Base-by-base conservation (phyloP, 306 rosid species). In the Cotoneaster glaucophyllus region DNA sequence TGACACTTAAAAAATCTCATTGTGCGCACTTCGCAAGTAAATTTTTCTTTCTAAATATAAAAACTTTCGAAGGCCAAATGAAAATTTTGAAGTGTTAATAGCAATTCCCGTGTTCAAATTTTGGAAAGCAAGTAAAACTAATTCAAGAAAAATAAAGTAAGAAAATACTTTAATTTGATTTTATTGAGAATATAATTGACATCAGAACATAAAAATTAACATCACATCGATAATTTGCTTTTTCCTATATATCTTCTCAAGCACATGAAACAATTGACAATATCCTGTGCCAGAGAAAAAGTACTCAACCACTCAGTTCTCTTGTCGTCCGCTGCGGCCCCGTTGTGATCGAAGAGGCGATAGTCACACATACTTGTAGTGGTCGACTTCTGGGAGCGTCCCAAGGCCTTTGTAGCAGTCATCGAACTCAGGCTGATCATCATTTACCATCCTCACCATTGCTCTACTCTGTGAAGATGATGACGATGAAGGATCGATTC, bases 351-450 rank as follows among this genome's bases (percentile, higher is more conserved):
- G 69, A 68, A 75, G 37, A 72, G 12, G 71, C 5, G 32, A 28
- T 5, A 14, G 54, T 22, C 7, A 74, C 8, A 61, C 0, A 24
- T 18, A 31, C 3, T 58, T 41, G 12, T 69, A 50, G 6, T 6
- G 57, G 19, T 62, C 45, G 10, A 69, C 73, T 44, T 86, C 86
- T 0, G 80, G 73, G 21, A 80, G 72, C 21, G 37, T 73, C 21
- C 56, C 86, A 53, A 81, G 82, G 58, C 62, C 63, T 10, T 37
- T 63, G 11, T 31, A 86, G 45, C 53, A 77, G 14, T 70, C 69
- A 32, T 32, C 75, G 13, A 31, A 4, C 43, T 77, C 62, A 9
- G 77, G 44, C 34, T 69, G 67, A 71, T 67, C 64, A 50, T 72
- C 67, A 12, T 53, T 64, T 2, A 3, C 11, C 25, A 2, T 26